Evolutionary conservation across 768 basidiomycete genomes (phyloP), one percentile per base, ranked within the genome.

Genomic region (Tulasnella sp.): DNA sequence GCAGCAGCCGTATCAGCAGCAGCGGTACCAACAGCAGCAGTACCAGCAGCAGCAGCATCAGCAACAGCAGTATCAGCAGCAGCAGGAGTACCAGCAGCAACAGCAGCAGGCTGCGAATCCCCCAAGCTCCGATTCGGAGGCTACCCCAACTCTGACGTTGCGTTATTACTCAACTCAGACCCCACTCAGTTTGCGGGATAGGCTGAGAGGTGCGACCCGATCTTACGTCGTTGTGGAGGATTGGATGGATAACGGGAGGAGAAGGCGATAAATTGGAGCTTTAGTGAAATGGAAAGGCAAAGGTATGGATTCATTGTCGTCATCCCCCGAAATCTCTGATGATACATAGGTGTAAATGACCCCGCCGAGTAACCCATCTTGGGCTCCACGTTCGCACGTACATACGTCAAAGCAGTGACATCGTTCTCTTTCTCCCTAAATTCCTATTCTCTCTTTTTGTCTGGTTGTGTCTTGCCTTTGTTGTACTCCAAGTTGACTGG

Each of bases 151-250:
- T 20, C 58, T 42, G 54, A 58, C 42, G 20, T 22, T 60, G 42
- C 58, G 46, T 11, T 42, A 46, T 37, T 58, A 50, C 14, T 14
- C 34, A 14, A 72, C 54, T 58, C 54, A 46, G n/a, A 58, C 58
- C 20, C 60, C 60, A 2, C 54, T 28, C 28, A 37, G 31, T n/a
- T 34, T 60, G 24, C 77, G 42, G 58, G 54, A 40, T 5, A 54
- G 54, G 34, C 31, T 37, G 54, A 78, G 44, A 42, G 54, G 48
- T n/a, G 40, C 31, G 16, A 58, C 48, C 24, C 60, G 42, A 4
- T 78, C 77, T 24, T 78, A 78, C 58, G 54, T 78, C 9, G 58
- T 78, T 60, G 58, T 78, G 77, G 58, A 60, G 34, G 77, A 78
- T 16, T 78, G n/a, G 7, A 42, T 4, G 54, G 46, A 78, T 64